A percentile compares a stretch with the other conserved stretches of the same genome.
phyloP scores from a whole-genome alignment of 75 land plant species.

The Azolla pinnata region DNA sequence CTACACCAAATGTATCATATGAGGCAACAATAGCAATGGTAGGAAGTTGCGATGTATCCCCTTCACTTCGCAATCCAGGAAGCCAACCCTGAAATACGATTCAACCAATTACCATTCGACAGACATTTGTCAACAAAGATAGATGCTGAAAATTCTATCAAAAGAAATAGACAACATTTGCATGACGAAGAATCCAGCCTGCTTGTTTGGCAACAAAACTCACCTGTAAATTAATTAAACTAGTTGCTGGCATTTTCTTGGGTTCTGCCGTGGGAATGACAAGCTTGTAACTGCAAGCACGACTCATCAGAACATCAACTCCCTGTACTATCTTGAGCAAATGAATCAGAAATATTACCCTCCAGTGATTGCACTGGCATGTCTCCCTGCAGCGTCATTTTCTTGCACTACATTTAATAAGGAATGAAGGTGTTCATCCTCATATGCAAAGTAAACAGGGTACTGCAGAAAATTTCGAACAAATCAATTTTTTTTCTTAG shows the following conservation, averaged over 20 bases:
- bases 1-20: constrained; percentile 98
- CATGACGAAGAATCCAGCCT: neutral
- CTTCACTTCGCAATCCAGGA: constrained; percentile 74
- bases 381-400: constrained; percentile 75
- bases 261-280: constrained; percentile 70
- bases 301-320: neutral
- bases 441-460: constrained; percentile 95
- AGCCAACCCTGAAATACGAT: constrained; percentile 66
- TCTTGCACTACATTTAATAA: constrained; percentile 55
- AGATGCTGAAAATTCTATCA: neutral
- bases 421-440: constrained; percentile 48
- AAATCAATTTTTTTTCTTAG: too few relatives aligned
- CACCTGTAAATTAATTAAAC: constrained; percentile 88
- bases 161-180: neutral
- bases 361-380: constrained; percentile 88
- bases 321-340: neutral
- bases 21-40: constrained; percentile 97
- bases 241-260: constrained; percentile 60
- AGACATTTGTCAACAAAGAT: neutral
- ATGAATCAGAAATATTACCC: constrained; percentile 35
- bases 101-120: neutral
- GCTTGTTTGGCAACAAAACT: neutral
- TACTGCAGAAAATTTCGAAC: constrained; percentile 59
- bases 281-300: constrained; percentile 66
- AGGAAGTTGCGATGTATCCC: constrained; percentile 66